phyloP scores from a whole-genome alignment of 2,329 filamentous ascomycete species.

The Colletotrichum abscissum region DNA sequence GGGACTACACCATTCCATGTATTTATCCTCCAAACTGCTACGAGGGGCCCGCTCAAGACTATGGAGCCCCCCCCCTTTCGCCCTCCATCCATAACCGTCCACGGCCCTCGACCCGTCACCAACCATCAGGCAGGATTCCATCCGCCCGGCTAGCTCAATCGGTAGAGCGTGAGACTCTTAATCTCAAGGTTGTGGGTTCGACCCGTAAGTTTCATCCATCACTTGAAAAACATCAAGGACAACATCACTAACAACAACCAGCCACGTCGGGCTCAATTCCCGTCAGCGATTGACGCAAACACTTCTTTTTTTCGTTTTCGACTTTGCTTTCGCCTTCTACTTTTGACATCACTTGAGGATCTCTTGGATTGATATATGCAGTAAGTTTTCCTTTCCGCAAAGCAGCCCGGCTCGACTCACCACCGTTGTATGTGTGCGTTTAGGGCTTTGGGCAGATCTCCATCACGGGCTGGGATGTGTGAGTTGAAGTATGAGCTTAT shows the following conservation, averaged over 20 bases:
- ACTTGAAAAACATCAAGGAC: too few species aligned
- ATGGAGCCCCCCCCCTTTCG: not conserved
- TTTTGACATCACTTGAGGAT: not conserved
- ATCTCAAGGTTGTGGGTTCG: conserved; percentile 69
- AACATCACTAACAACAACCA: not conserved
- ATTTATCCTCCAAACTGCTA: not conserved
- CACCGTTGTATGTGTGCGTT: not conserved
- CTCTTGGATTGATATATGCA: too few species aligned
- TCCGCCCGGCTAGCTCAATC: conserved; percentile 73
- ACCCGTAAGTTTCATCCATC: conserved; percentile 37
- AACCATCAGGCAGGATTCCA: conserved; percentile 20
- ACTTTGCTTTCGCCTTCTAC: too few species aligned
- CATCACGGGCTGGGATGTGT: not conserved
- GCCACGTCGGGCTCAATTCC: conserved; percentile 35
- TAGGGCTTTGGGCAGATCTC: not conserved
- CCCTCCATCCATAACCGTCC: not conserved
- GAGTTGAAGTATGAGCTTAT: not conserved
- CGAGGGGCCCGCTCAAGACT: not conserved
- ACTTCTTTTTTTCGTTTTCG: not conserved
- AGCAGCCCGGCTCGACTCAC: not conserved
- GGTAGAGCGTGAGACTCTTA: conserved; percentile 81
- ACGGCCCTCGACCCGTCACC: not conserved
- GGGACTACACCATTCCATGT: not conserved
- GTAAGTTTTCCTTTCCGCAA: not conserved
- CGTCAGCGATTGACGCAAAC: conserved; percentile 9